These are phyloP conservation scores for Elsinoe necatrix DNA, from an alignment of 2,329 filamentous ascomycete genomes.

Conservation along the genomic window DNA sequence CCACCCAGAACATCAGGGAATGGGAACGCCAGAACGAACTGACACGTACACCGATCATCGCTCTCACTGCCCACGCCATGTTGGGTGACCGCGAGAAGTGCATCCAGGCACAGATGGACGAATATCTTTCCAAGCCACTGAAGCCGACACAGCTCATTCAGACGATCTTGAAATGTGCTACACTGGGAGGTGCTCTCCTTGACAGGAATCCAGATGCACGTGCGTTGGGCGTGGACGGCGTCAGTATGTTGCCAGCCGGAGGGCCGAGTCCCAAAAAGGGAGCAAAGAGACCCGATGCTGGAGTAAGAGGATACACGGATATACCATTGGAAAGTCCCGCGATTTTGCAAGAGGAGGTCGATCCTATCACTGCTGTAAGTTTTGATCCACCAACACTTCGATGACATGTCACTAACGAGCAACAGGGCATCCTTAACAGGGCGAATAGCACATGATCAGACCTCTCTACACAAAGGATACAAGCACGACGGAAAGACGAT, in stretches of 20 bases:
- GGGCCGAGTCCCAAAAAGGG: constrained; percentile 15
- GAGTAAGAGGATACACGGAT: constrained; percentile 62
- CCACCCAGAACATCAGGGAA: constrained; percentile 90
- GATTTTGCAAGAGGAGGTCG: constrained; percentile 51
- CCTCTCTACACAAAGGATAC: neutral
- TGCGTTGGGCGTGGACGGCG: constrained; percentile 13
- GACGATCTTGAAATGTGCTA: constrained; percentile 93
- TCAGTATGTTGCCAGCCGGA: neutral
- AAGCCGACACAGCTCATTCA: constrained; percentile 97
- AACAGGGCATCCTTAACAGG: constrained; percentile 5
- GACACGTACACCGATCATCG: constrained; percentile 87
- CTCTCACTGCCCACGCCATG: constrained; percentile 96
- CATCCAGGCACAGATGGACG: constrained; percentile 98
- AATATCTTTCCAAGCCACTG: constrained; percentile 92
- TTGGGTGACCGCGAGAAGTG: constrained; percentile 96
- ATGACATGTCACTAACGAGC: neutral
- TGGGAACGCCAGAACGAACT: constrained; percentile 77
- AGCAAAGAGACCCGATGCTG: constrained; percentile 28
- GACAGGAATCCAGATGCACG: constrained; percentile 58
- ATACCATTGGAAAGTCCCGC: constrained; percentile 58
- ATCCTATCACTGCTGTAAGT: constrained; percentile 17
- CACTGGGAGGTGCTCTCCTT: constrained; percentile 72
- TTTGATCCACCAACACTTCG: neutral
- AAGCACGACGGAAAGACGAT: neutral
- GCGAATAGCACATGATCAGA: constrained; percentile 10